Percentiles rank a stretch among this genome's conserved stretches.
Evolutionary conservation across 2,329 filamentous ascomycete genomes (phyloP).

Genomic region (Passalora sequoiae): DNA sequence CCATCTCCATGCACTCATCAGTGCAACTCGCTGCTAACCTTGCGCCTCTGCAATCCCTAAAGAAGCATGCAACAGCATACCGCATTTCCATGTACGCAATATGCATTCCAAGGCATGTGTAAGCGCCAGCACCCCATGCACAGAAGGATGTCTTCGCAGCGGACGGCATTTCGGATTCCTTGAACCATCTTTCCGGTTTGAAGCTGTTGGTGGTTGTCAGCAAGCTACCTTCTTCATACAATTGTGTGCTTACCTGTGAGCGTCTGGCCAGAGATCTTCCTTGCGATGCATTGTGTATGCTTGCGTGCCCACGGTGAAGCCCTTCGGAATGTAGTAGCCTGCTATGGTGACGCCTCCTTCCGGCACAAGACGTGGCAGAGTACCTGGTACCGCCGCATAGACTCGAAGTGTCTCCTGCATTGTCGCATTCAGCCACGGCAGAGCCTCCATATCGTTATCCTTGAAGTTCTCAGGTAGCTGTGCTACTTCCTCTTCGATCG

Average conservation of each 20-base stretch:
- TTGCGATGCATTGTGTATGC: constrained; percentile 26
- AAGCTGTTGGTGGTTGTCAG: constrained; percentile 17
- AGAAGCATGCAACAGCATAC: constrained; percentile 24
- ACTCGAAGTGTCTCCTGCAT: constrained; percentile 30
- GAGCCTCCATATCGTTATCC: constrained; percentile 21
- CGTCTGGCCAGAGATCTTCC: constrained; percentile 17
- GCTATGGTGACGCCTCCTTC: constrained; percentile 20
- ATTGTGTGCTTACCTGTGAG: background rate
- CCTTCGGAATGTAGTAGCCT: constrained; percentile 22
- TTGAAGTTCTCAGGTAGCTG: constrained; percentile 13
- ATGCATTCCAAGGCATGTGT: constrained; percentile 29
- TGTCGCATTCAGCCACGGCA: constrained; percentile 22
- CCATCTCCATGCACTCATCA: constrained; percentile 25
- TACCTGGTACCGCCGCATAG: constrained; percentile 30
- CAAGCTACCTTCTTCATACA: background rate
- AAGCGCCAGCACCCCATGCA: constrained; percentile 27
- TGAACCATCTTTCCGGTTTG: constrained; percentile 22
- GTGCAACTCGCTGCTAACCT: constrained; percentile 24
- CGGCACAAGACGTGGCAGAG: constrained; percentile 27
- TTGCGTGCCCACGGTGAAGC: constrained; percentile 25
- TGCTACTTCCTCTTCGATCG: constrained; percentile 24
- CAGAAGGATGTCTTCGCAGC: constrained; percentile 24
- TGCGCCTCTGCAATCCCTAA: constrained; percentile 21
- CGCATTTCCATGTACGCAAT: constrained; percentile 30
- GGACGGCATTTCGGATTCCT: constrained; percentile 5